Evolutionary conservation across 2,329 filamentous ascomycete genomes (phyloP).

Genomic region (Talaromyces pinophilus): DNA sequence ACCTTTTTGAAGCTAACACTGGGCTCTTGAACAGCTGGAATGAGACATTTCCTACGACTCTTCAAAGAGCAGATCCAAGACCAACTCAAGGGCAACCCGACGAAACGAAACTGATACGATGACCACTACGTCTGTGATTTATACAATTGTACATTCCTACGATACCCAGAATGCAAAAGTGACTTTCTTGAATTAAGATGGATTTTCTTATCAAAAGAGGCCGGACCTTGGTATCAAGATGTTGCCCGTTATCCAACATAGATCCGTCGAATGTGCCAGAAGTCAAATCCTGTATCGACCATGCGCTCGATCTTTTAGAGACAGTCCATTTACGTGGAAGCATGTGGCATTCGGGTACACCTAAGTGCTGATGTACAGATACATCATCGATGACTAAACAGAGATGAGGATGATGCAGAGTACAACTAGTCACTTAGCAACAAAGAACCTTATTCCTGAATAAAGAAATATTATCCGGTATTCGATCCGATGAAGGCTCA

Average conservation of each 20-base stretch:
- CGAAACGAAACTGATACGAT: conserved; percentile 31
- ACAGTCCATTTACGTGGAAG: background rate
- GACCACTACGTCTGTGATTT: background rate
- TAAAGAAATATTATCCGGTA: background rate
- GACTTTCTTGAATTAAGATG: conserved; percentile 3
- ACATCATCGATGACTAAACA: background rate
- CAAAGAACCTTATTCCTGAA: background rate
- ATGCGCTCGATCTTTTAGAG: background rate
- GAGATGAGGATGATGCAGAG: background rate
- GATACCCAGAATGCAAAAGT: conserved; percentile 20
- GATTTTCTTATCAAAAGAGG: background rate
- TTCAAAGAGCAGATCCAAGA: conserved; percentile 48
- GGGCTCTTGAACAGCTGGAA: conserved; percentile 27
- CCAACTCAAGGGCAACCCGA: conserved; percentile 42
- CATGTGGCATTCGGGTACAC: background rate
- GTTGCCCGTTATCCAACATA: background rate
- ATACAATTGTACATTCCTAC: background rate
- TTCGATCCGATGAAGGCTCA: background rate
- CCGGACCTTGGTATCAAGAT: background rate
- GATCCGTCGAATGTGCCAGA: background rate
- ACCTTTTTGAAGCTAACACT: background rate
- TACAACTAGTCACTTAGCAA: background rate
- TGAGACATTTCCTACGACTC: conserved; percentile 39
- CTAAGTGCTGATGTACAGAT: background rate
- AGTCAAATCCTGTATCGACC: background rate